A percentile compares a stretch with the other conserved stretches of the same genome.
Evolutionary conservation across 2,329 filamentous ascomycete species (phyloP).

Genomic region (Sporothrix schenckii): DNA sequence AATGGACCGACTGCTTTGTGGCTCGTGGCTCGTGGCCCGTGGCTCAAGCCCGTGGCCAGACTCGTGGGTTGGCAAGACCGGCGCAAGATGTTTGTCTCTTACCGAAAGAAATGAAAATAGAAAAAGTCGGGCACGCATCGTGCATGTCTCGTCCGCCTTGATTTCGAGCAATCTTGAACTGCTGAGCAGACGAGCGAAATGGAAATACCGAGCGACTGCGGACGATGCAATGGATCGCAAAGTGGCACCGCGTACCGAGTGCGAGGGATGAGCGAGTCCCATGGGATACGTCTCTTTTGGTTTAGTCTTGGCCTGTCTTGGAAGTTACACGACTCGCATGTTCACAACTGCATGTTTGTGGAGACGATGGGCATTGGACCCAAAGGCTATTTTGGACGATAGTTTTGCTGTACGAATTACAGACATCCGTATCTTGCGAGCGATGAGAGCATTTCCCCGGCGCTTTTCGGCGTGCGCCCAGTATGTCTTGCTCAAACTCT

Average conservation of each 20-base stretch:
- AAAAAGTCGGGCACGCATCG: background rate
- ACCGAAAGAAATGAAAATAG: background rate
- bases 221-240: background rate
- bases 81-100: background rate
- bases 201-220: no score
- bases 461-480: background rate
- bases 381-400: slow-evolving; percentile 3
- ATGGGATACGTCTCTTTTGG: background rate
- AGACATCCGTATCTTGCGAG: background rate
- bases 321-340: background rate
- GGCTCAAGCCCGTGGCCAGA: slow-evolving; percentile 3
- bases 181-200: no score
- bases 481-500: background rate
- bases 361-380: slow-evolving; percentile 5
- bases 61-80: background rate
- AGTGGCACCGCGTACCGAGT: background rate
- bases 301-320: background rate
- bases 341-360: background rate
- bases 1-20: background rate
- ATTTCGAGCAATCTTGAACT: no score
- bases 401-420: no score
- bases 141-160: no score
- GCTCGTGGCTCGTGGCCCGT: background rate
- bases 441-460: background rate
- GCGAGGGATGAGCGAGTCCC: background rate